These are phyloP conservation scores for Neurospora sp. DNA, from an alignment of 495 filamentous ascomycete genomes.

Conservation along the genomic window DNA sequence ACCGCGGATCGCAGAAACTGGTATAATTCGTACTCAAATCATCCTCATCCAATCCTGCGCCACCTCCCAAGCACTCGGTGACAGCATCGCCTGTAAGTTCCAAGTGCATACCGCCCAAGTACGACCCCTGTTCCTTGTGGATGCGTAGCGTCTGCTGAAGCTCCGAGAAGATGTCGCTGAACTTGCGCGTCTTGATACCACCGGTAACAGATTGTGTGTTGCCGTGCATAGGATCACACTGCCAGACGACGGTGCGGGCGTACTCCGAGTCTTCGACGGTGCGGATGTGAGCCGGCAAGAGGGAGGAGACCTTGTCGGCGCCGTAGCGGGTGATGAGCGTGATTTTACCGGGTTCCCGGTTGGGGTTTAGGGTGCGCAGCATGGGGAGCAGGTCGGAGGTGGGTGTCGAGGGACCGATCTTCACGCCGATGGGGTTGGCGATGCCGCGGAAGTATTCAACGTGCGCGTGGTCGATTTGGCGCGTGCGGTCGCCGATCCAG, in stretches of 20 bases:
- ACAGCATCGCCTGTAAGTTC: constrained; percentile 94
- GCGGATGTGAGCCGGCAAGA: constrained; percentile 74
- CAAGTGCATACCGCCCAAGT: constrained; percentile 87
- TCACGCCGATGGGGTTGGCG: constrained; percentile 90
- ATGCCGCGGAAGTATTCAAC: constrained; percentile 96
- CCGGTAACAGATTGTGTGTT: constrained; percentile 61
- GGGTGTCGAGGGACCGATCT: constrained; percentile 80
- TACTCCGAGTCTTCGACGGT: constrained; percentile 64
- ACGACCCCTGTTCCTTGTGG: constrained; percentile 70
- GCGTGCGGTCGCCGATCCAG: constrained; percentile 95
- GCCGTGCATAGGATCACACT: constrained; percentile 98
- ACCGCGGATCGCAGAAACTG: constrained; percentile 85
- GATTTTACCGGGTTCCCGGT: constrained; percentile 74
- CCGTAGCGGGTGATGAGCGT: constrained; percentile 96
- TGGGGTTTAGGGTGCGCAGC: constrained; percentile 76
- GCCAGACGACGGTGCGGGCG: constrained; percentile 79
- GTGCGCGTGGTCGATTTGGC: constrained; percentile 84
- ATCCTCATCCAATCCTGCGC: constrained; percentile 75
- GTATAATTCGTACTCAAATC: constrained; percentile 83
- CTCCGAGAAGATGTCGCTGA: constrained; percentile 78
- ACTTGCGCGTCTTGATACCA: constrained; percentile 81
- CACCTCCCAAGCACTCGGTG: constrained; percentile 91
- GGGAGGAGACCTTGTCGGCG: constrained; percentile 53
- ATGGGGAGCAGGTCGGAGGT: constrained; percentile 61
- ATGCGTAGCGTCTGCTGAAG: constrained; percentile 68